Evolutionary conservation across 2,329 filamentous ascomycete genomes (phyloP).

Genomic region (Penicillium polonicum): DNA sequence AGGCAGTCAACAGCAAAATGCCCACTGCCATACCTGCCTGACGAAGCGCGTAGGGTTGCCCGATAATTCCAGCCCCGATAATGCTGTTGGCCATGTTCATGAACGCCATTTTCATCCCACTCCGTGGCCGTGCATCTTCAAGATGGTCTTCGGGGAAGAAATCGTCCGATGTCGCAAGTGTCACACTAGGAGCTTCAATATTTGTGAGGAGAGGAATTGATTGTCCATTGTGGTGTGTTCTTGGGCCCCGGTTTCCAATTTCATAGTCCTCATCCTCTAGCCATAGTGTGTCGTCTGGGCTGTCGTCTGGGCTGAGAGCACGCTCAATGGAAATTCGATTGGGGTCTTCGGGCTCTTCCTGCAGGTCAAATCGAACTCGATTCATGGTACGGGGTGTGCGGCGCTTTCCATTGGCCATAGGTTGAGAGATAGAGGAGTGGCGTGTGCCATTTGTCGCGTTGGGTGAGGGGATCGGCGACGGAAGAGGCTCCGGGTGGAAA

Average conservation of each 20-base stretch:
- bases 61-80: conserved; percentile 72
- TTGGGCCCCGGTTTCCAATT: conserved; percentile 39
- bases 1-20: conserved; percentile 69
- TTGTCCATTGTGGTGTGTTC: conserved; percentile 48
- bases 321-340: conserved; percentile 35
- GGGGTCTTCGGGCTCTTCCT: conserved; percentile 30
- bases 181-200: conserved; percentile 77
- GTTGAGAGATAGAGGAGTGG: conserved; percentile 45
- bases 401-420: conserved; percentile 40
- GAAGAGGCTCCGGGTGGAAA: conserved; percentile 24
- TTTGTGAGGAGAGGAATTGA: conserved; percentile 71
- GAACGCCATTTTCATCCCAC: conserved; percentile 80
- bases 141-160: conserved; percentile 59
- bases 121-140: conserved; percentile 71
- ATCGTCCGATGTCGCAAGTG: conserved; percentile 63
- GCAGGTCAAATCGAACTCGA: conserved; percentile 71
- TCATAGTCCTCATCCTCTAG: conserved; percentile 63
- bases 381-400: conserved; percentile 63
- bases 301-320: conserved; percentile 29
- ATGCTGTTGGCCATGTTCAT: conserved; percentile 99
- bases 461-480: conserved; percentile 22
- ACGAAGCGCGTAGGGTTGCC: conserved; percentile 92
- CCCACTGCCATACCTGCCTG: conserved; percentile 87
- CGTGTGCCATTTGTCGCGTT: conserved; percentile 27
- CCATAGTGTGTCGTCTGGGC: conserved; percentile 40